These are phyloP conservation scores for Geotrichum reessii DNA, from an alignment of 1,139 yeast genomes.

Conservation along the genomic window DNA sequence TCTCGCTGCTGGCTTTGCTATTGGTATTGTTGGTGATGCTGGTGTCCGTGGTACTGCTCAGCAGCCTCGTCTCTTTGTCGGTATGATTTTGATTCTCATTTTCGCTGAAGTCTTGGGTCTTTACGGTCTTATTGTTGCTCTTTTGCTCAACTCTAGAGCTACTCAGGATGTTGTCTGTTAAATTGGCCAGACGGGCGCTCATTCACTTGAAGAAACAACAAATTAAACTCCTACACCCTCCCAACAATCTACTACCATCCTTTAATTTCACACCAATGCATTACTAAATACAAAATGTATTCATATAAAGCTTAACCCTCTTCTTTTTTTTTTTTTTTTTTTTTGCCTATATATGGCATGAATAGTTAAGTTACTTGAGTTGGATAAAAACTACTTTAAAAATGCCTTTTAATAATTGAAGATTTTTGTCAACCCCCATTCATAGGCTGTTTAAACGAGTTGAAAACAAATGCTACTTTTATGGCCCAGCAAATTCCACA, in stretches of 20 bases:
- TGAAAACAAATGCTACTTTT: too few relatives aligned
- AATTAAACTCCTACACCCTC: background rate
- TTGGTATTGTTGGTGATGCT: constrained; percentile 97
- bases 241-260: background rate
- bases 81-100: constrained; percentile 82
- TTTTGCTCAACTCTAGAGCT: constrained; percentile 91
- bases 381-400: too few relatives aligned
- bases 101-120: constrained; percentile 97
- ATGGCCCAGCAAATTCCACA: too few relatives aligned
- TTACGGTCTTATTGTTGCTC: constrained; percentile 88
- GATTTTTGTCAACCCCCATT: too few relatives aligned
- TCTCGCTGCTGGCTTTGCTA: constrained; percentile 94
- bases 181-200: constrained; percentile 18
- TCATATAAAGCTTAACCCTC: background rate
- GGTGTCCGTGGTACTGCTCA: constrained; percentile 97
- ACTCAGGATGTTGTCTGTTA: constrained; percentile 83
- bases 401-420: background rate
- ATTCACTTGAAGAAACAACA: background rate
- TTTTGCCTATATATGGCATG: background rate
- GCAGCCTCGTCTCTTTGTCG: constrained; percentile 91
- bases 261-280: background rate
- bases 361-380: background rate
- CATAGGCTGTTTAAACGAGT: too few relatives aligned
- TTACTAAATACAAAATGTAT: background rate
- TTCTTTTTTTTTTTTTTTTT: background rate